These are phyloP conservation scores for Escovopsis weberi DNA, from an alignment of 2,329 filamentous ascomycete genomes.

Conservation along the genomic window DNA sequence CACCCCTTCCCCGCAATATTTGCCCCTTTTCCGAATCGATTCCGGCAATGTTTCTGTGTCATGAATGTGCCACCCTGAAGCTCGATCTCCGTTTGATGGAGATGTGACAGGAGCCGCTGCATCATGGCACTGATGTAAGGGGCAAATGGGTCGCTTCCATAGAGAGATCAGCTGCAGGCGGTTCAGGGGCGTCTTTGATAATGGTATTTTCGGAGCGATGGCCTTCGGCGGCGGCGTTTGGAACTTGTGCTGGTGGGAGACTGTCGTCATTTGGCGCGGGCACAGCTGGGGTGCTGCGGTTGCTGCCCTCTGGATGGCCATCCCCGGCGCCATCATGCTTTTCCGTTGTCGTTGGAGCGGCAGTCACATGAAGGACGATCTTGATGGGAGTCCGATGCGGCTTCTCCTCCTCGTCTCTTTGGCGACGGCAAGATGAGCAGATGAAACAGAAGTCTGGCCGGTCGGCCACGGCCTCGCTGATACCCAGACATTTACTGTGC, in stretches of 20 bases:
- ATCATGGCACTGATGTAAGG: not conserved
- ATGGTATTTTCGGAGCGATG: not conserved
- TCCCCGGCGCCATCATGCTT: not conserved
- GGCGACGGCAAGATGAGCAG: slow-evolving; percentile 62
- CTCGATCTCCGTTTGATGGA: too few species aligned
- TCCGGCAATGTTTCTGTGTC: not conserved
- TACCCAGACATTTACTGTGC: slow-evolving; percentile 81
- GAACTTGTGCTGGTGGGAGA: not conserved
- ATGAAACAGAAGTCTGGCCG: slow-evolving; percentile 77
- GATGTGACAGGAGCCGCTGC: not conserved
- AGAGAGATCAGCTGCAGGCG: not conserved
- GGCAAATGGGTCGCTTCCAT: not conserved
- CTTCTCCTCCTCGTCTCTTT: slow-evolving; percentile 50
- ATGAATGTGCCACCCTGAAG: too few species aligned
- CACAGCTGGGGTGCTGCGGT: not conserved
- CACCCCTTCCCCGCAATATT: too few species aligned
- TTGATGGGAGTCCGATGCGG: slow-evolving; percentile 33
- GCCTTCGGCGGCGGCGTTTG: not conserved
- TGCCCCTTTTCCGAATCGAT: too few species aligned
- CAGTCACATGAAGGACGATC: slow-evolving; percentile 28
- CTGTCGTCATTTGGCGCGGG: not conserved
- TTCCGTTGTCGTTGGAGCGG: slow-evolving; percentile 1
- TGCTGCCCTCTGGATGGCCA: not conserved
- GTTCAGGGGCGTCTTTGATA: not conserved
- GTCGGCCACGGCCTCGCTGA: slow-evolving; percentile 66